Base-by-base conservation (phyloP, 805 yeast genomes). In the Kuraishia hungarica region DNA sequence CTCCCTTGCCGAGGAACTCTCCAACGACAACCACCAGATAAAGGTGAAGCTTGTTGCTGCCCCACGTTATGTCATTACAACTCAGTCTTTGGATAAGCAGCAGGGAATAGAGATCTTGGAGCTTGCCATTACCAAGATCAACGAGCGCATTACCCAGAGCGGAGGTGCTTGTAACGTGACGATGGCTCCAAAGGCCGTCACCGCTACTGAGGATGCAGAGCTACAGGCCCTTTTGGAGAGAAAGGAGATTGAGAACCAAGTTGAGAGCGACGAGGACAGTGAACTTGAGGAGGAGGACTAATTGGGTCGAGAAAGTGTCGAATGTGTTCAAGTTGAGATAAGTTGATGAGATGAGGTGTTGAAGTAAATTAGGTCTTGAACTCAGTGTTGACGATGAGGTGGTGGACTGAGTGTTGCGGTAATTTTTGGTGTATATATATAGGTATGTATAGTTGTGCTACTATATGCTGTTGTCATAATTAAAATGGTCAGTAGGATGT, bases 111-210 rank as follows among this genome's bases (percentile, higher is more conserved):
- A 86, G 57, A 74, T 83, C 50, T 79, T 94, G 67, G 86, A 84
- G 67, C 72, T 80, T 62, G 96, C 98, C 52, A 89, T 94, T 61
- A 87, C 80, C 61, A 83, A 79, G 62, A 87, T 94, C 60, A 79
- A 81, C 57, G 82, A 80, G 63, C 77, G 84, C 52, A 91, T 94
- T 65, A 80, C 79, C 58, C 76, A 79, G 21, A 79, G 82, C 55
- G 96, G 90, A 54, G 99, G 99, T 67, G 81, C 83, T 56, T 87
- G 96, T 71, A 89, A 88, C 62, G 87, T 93, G 60, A 91, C 96
- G 54, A 93, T 93, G 97, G 93, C 96, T 64, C 98, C 99, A 68
- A 93, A 92, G 83, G 97, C 98, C 49, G 98, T 94, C 62, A 91
- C 97, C 56, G 98, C 97, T 58, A 89, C 94, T 58, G 99, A 94